phyloP scores from a whole-genome alignment of 2,329 filamentous ascomycete genomes.

The Penicillium sp. region DNA sequence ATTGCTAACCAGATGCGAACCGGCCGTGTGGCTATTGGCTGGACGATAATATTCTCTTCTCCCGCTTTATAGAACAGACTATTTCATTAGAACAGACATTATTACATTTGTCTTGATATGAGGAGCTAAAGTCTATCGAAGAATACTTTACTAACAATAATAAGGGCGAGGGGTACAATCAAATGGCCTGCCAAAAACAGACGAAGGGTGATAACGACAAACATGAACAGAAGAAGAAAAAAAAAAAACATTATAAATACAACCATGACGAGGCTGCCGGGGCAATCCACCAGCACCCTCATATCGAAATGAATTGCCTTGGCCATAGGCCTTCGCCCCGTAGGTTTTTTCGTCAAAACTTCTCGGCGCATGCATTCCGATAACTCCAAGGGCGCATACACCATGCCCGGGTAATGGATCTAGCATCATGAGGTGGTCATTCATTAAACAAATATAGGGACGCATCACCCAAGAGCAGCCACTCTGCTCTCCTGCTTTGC shows the following conservation, averaged over 20 bases:
- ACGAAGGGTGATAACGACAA: slow-evolving; percentile 27
- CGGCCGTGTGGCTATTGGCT: too few species aligned
- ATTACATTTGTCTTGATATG: slow-evolving; percentile 26
- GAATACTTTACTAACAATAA: slow-evolving; percentile 20
- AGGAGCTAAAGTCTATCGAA: slow-evolving; percentile 19
- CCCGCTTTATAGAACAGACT: too few species aligned
- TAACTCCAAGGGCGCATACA: slow-evolving; percentile 18
- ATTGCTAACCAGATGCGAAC: too few species aligned
- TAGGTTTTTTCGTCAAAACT: slow-evolving; percentile 10
- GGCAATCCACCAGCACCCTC: slow-evolving; percentile 12
- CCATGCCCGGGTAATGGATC: slow-evolving; percentile 20
- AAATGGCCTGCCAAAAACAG: slow-evolving; percentile 23
- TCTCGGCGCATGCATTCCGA: slow-evolving; percentile 8
- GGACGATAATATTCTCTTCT: too few species aligned
- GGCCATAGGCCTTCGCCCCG: neutral
- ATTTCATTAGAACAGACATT: neutral
- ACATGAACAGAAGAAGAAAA: slow-evolving; percentile 28
- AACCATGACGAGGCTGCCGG: slow-evolving; percentile 12
- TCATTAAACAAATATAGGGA: slow-evolving; percentile 29
- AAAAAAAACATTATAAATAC: slow-evolving; percentile 28
- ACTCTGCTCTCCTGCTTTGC: slow-evolving; percentile 11
- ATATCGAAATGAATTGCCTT: slow-evolving; percentile 14
- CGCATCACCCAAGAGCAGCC: slow-evolving; percentile 21
- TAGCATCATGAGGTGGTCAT: slow-evolving; percentile 29
- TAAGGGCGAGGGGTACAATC: slow-evolving; percentile 16